Evolutionary conservation across 2,329 filamentous ascomycete genomes (phyloP), one percentile per base, ranked within the genome.

Genomic region (Cytospora schulzeri): DNA sequence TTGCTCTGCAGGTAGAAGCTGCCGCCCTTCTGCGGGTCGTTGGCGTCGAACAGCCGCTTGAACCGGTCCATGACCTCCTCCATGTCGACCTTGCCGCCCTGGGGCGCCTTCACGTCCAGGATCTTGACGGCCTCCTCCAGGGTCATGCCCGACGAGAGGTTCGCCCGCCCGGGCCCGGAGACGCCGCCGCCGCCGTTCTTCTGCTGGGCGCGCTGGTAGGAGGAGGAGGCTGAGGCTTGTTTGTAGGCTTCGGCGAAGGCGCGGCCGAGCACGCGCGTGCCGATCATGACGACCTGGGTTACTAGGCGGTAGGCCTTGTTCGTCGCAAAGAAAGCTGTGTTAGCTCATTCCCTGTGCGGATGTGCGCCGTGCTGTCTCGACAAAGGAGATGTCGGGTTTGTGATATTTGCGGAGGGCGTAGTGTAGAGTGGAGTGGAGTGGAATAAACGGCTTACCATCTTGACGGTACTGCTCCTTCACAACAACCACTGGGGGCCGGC

Each of bases 1-100:
- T 99, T 99, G 83, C 94, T 98, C 80, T 99, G 95, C 57, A 99
- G 83, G 78, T 99, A 99, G 79, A 99, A 99, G 73, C 93, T 97
- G 60, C 95, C 95, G 41, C 95, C 95, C 74, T 97, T 97, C 78
- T 96, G 85, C 14, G 95, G 94, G 69, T 99, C 91, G 80, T 99
- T 99, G 71, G 87, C 81, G 78, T 99, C 95, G 76, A 97, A 99
- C 56, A 99, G 81, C 69, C 90, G 88, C 86, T 98, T 98, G 84
- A 98, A 99, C 61, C 93, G 85, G 71, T 90, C 88, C 78, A 91
- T 89, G 62, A 97, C 88, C 69, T 90, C 84, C 71, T 93, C 91
- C 75, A 93, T 81, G 75, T 93, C 91, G 66, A 89, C 84, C 75
- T 92, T 84, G 54, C 91, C 92, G 67, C 84, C 86, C 76, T 90